Base-by-base conservation (phyloP, 768 basidiomycete genomes). In the Neoboletus subvelutipes region DNA sequence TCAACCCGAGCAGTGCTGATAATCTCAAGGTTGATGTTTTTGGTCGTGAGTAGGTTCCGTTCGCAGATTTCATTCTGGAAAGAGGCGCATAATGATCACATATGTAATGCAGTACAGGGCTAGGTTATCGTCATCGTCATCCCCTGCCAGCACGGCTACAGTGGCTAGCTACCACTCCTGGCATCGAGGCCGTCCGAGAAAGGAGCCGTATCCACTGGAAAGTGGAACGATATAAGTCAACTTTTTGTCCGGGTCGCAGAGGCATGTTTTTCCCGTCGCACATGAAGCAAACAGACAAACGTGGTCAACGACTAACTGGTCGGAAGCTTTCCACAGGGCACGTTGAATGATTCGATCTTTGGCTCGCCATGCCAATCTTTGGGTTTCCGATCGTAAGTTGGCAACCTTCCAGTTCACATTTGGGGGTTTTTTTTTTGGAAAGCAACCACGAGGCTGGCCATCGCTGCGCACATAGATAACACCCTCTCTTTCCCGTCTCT, bases 171-270 rank as follows among this genome's bases (percentile, higher is more conserved):
- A 7, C 24, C 26, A 36, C 11, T 22, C 22, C 15, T 28, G 22
- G 2, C n/a, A 46, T 40, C 7, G 22, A 54, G 22, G 40, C 33
- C 31, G 41, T 41, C 40, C 26, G 1, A 5, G 22, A 15, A 54
- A 13, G 4, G 1, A 2, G 26, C 58, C 46, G 31, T 60, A 46
- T 20, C 15, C 24, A 61, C 46, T 40, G 52, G 59, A 49, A 50
- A 13, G 10, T 5, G 9, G 9, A 6, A n/a, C 7, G 10, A 46
- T 57, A 45, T 56, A 60, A 60, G 17, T 9, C 2, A 2, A 28
- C 17, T 3, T 3, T 13, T 50, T 12, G 3, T 48, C 9, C 8
- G 20, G n/a, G 13, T 5, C 2, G 8, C 24, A 3, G 18, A 6
- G 5, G 3, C n/a, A 9, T 5, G 7, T 46, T n/a, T 31, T 10